Base-by-base conservation (phyloP, 2,329 filamentous ascomycete genomes). In the Sphaerulina vaccinii region DNA sequence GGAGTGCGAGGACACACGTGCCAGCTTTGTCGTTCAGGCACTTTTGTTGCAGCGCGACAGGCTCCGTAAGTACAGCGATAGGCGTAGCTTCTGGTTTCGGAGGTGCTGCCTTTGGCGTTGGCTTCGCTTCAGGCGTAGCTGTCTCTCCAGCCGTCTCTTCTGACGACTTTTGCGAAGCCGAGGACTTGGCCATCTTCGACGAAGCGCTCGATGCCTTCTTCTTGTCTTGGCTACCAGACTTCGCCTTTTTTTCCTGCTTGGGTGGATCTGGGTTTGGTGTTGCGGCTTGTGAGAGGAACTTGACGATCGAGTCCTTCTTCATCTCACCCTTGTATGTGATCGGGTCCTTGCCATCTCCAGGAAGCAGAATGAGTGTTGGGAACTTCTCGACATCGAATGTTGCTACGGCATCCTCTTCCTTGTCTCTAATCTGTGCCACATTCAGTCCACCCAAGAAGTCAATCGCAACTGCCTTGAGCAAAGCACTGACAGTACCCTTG, bases 391-490 rank as follows among this genome's bases (percentile, higher is more conserved):
- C 78, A 35, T 83, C 86, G 66, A 92, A 97, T 51, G 82, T 81
- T 53, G 87, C 80, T 3, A 89, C 82, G 0, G 85, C 79, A 35
- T 78, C 80, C 47, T 79, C 79, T 70, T 96, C 89, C 71, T 91
- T 95, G 73, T 86, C 80, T 51, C 90, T 83, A 49, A 96, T 80
- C 71, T 97, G 92, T 7, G 84, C 92, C 29, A 99, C 78, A 3
- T 81, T 79, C 57, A 97, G 83, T 50, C 83, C 82, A 29, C 85
- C 90, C 21, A 93, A 78, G 71, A 92, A 99, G 68, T 97, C 93
- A 63, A 96, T 90, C 5, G 93, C 91, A 48, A 97, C 71, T 55
- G 90, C 85, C 70, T 87, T 88, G 58, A 96, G 74, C 19, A 96
- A 77, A 9, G 90, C 83, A 67, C 88, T 92, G 0, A 88, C 92